These are phyloP conservation scores for Sarocladium strictum DNA, from an alignment of 2,329 filamentous ascomycete genomes.

Conservation along the genomic window DNA sequence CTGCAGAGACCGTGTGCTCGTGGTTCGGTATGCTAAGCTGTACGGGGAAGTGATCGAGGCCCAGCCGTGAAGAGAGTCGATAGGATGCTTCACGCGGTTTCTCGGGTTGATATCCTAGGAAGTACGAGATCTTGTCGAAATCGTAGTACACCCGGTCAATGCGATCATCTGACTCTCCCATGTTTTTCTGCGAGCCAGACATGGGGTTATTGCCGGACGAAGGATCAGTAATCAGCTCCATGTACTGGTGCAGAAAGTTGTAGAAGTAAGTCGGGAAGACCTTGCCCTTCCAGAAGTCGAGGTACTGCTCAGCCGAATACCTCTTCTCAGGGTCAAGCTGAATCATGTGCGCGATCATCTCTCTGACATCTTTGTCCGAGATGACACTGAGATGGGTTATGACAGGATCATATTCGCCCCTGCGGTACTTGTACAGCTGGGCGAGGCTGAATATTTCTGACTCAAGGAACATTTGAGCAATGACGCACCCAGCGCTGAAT, in stretches of 20 bases:
- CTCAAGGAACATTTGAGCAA: slow-evolving; percentile 93
- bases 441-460: slow-evolving; percentile 96
- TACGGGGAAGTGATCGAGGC: slow-evolving; percentile 66
- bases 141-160: slow-evolving; percentile 91
- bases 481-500: slow-evolving; percentile 94
- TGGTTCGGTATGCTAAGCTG: slow-evolving; percentile 83
- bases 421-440: slow-evolving; percentile 89
- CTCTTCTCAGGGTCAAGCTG: slow-evolving; percentile 86
- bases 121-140: slow-evolving; percentile 97
- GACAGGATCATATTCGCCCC: slow-evolving; percentile 85
- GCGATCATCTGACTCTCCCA: slow-evolving; percentile 84
- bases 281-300: slow-evolving; percentile 86
- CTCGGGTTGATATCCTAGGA: slow-evolving; percentile 68
- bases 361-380: slow-evolving; percentile 77
- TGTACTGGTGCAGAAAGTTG: slow-evolving; percentile 94
- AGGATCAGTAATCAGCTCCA: slow-evolving; percentile 90
- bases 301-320: slow-evolving; percentile 88
- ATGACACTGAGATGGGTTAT: slow-evolving; percentile 79
- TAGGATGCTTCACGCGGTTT: slow-evolving; percentile 11
- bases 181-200: slow-evolving; percentile 60
- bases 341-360: slow-evolving; percentile 94
- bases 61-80: slow-evolving; percentile 35
- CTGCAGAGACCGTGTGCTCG: slow-evolving; percentile 60
- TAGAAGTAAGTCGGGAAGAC: slow-evolving; percentile 97
- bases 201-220: slow-evolving; percentile 70